Evolutionary conservation across 2,329 filamentous ascomycete genomes (phyloP).

Genomic region (Fusarium haematococcum): DNA sequence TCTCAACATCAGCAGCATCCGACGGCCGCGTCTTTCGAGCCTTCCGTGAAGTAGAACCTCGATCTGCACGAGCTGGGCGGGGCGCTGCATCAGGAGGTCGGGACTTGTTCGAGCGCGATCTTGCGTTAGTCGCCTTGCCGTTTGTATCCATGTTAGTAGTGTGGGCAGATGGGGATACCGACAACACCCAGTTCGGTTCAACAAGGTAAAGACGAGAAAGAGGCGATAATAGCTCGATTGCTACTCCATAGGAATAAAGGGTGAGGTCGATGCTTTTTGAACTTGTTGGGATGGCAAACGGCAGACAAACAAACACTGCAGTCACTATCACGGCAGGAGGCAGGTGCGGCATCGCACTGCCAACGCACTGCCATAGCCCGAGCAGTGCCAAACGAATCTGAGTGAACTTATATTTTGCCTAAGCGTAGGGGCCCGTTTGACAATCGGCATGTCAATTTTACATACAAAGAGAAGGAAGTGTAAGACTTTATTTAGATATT

Average conservation of each 20-base stretch:
- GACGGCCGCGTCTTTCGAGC: not conserved
- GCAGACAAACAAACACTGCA: not conserved
- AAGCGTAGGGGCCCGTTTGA: not conserved
- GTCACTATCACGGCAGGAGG: constrained; percentile 1
- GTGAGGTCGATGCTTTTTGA: not conserved
- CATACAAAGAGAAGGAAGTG: not conserved
- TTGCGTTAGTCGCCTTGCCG: not conserved
- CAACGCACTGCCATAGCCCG: not conserved
- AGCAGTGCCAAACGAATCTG: constrained; percentile 8
- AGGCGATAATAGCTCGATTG: not conserved
- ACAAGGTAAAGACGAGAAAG: no score
- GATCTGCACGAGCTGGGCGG: not conserved
- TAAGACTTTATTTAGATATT: not conserved
- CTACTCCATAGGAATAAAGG: not conserved
- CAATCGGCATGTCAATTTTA: not conserved
- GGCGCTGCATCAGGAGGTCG: not conserved
- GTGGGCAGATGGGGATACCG: not conserved
- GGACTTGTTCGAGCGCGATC: not conserved
- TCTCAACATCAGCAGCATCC: not conserved
- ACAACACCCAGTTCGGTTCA: not conserved
- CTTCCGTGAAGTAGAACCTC: not conserved
- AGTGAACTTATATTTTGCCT: not conserved
- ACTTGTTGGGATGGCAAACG: constrained; percentile 3
- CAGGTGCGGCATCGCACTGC: not conserved
- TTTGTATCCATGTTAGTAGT: constrained; percentile 9